phyloP scores from a whole-genome alignment of 2,329 filamentous ascomycete genomes.

The Alternaria gansuensis region DNA sequence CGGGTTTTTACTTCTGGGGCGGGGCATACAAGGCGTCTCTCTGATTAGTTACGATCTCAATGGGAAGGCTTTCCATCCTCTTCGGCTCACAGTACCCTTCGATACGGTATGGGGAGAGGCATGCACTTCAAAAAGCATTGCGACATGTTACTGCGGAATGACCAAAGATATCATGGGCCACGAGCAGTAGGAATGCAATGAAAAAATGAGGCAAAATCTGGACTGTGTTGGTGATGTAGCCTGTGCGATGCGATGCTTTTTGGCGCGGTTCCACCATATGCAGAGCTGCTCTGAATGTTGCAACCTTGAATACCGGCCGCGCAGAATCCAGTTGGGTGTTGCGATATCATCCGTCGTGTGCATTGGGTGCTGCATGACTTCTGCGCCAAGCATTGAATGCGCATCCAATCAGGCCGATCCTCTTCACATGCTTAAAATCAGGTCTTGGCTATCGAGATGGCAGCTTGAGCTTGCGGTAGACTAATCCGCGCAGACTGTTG shows the following conservation, averaged over 20 bases:
- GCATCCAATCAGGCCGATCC: slow-evolving; percentile 9
- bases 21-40: slow-evolving; percentile 53
- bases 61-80: slow-evolving; percentile 48
- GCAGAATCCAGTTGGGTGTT: slow-evolving; percentile 12
- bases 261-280: slow-evolving; percentile 10
- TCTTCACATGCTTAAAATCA: slow-evolving; percentile 13
- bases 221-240: slow-evolving; percentile 9
- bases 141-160: slow-evolving; percentile 33
- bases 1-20: slow-evolving; percentile 40
- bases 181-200: slow-evolving; percentile 40
- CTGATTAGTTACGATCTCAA: slow-evolving; percentile 51
- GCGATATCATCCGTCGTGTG: slow-evolving; percentile 15
- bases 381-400: slow-evolving; percentile 25
- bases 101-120: slow-evolving; percentile 33
- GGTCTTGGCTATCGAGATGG: not conserved
- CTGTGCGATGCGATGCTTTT: slow-evolving; percentile 10
- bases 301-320: not conserved
- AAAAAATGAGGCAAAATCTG: slow-evolving; percentile 37
- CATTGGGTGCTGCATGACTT: not conserved
- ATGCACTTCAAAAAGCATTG: slow-evolving; percentile 46
- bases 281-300: not conserved
- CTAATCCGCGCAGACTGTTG: slow-evolving; percentile 1
- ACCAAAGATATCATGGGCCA: slow-evolving; percentile 28
- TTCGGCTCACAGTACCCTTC: slow-evolving; percentile 33
- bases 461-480: not conserved